Evolutionary conservation across 805 yeast genomes (phyloP), one percentile per base, ranked within the genome.

Genomic region (Suhomyces prunicola): DNA sequence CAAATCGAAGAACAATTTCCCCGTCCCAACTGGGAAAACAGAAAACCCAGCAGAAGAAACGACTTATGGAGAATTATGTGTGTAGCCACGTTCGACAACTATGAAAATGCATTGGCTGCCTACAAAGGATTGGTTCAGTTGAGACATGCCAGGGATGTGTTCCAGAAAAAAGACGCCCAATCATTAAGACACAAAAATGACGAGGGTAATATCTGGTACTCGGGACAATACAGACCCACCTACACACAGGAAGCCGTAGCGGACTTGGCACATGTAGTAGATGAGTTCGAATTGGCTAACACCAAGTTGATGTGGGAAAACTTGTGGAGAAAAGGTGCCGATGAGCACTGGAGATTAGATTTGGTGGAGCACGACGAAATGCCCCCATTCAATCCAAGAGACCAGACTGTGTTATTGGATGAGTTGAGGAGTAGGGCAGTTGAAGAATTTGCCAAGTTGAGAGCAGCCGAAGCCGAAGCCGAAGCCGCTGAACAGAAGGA

Each of bases 31-130:
- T 89, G 96, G 96, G 87, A 89, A 66, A 90, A 92, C 75, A 79
- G 87, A 63, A 82, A 80, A 61, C 97, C 97, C 4, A 74, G 82
- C 39, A 77, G 84, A 60, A 84, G 98, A 72, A 80, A 86, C 61
- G 98, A 92, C 69, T 76, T 91, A 48, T 92, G 97, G 97, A 79
- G 93, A 61, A 80, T 92, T 50, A 82, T 93, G 89, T 89, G 94
- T 45, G 94, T 91, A 44, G 91, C 89, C 1, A 83, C 82, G 57
- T 81, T 88, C 58, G 75, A 77, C 40, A 69, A 69, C 49, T 83
- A 85, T 64, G 86, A 84, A 48, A 70, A 77, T 44, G 89, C 96
- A 1, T 82, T 83, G 13, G 83, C 85, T 44, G 87, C 94, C 6
- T 90, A 85, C 70, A 82, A 86, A 55, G 87, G 86, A 24, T 76